phyloP scores from a whole-genome alignment of 208 protist species.

The Pavlovales sp. region DNA sequence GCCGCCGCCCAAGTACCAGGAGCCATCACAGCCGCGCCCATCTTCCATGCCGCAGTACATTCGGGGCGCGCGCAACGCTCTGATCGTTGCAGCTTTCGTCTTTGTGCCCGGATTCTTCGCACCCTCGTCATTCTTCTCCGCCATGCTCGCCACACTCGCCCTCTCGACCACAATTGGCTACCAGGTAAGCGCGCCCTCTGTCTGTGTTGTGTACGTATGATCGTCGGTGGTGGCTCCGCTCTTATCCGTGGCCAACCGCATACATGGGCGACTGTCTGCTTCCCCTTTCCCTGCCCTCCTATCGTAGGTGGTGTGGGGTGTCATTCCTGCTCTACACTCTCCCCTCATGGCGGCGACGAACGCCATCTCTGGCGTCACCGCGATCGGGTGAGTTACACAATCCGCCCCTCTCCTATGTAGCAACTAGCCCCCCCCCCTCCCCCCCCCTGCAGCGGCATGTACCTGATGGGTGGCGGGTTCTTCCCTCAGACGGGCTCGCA shows the following conservation, averaged over 20 bases:
- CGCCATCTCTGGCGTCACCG: constrained; percentile 74
- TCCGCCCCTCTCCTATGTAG: no score
- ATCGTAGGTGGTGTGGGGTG: constrained; percentile 40
- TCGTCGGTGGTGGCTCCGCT: constrained; percentile 39
- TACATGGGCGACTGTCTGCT: no score
- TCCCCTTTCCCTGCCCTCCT: neutral
- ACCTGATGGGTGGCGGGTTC: constrained; percentile 62
- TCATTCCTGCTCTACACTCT: constrained; percentile 79
- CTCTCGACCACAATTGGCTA: constrained; percentile 70
- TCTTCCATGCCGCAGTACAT: neutral
- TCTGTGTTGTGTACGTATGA: no score
- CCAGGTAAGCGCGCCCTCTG: no score
- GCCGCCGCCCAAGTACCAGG: no score
- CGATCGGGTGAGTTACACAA: no score
- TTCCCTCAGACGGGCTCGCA: constrained; percentile 54
- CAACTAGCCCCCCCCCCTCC: no score
- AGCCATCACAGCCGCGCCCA: no score
- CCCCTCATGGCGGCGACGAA: constrained; percentile 87
- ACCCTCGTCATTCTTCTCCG: constrained; percentile 46
- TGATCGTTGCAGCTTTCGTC: neutral
- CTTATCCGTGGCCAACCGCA: no score
- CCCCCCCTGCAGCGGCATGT: no score
- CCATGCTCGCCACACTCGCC: constrained; percentile 63
- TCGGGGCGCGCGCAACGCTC: constrained; percentile 14
- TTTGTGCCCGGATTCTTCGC: constrained; percentile 17